Percentiles rank a stretch among this genome's conserved stretches.
These are phyloP conservation scores for Microdochium paspali DNA, from an alignment of 2,329 filamentous ascomycete species.

Conservation along the genomic window DNA sequence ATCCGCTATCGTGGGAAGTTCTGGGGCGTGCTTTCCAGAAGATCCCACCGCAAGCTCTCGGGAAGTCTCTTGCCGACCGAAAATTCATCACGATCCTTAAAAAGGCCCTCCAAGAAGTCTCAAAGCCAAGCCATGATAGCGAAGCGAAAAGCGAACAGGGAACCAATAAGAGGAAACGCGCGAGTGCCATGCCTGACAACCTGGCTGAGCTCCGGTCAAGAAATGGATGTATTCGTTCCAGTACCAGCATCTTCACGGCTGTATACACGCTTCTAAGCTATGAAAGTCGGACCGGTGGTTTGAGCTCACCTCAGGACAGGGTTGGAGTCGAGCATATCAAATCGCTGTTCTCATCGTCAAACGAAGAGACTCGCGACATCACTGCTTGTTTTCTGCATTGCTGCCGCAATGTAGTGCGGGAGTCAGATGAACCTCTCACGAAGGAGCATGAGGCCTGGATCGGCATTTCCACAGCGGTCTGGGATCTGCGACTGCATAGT, in stretches of 20 bases:
- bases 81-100: constrained; percentile 59
- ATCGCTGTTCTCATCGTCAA: constrained; percentile 42
- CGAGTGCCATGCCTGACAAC: constrained; percentile 24
- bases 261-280: constrained; percentile 36
- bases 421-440: constrained; percentile 18
- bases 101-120: constrained; percentile 52
- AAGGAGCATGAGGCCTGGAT: constrained; percentile 37
- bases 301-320: constrained; percentile 26
- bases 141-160: constrained; percentile 13
- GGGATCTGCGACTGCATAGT: constrained; percentile 45
- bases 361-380: constrained; percentile 34
- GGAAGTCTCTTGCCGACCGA: constrained; percentile 61
- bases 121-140: constrained; percentile 15
- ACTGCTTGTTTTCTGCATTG: constrained; percentile 34
- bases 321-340: constrained; percentile 50
- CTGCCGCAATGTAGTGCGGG: constrained; percentile 29
- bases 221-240: constrained; percentile 33
- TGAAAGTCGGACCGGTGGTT: constrained; percentile 23
- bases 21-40: constrained; percentile 49
- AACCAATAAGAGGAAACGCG: constrained; percentile 30
- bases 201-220: constrained; percentile 28
- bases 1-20: constrained; percentile 51
- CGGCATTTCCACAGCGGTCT: constrained; percentile 32
- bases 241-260: constrained; percentile 36
- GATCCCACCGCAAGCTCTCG: constrained; percentile 61